Base-by-base conservation (phyloP, 768 basidiomycete species). In the Boletus rubropictus region DNA sequence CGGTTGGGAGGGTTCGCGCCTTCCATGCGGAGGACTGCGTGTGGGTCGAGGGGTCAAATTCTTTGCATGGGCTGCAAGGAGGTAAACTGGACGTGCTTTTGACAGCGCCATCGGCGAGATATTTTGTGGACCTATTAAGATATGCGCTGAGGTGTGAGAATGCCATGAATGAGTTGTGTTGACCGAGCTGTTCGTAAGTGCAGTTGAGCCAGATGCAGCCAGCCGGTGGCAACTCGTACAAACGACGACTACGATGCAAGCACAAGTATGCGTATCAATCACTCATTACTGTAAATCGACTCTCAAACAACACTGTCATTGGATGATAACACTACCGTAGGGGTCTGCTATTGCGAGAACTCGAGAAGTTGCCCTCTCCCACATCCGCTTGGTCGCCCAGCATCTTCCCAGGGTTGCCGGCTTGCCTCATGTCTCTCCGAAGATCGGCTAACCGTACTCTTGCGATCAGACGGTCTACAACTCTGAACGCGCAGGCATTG, bases 11-110 rank as follows among this genome's bases (percentile, higher is more conserved):
- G 72, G 44, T 85, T 78, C n/a, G 80, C 78, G 54, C 89, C 89
- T 58, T 80, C 73, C 88, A 91, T 91, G 39, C 78, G 75, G 32
- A 86, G 60, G 44, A 86, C 88, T 90, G 51, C 31, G 38, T 37
- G 42, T 27, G 42, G 17, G 47, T 46, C 34, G 49, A 11, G 29
- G 40, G 45, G 54, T 61, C 44, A 55, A 52, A 47, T 21, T 31
- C 39, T 48, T 41, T 22, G 46, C 21, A 35, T 34, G 14, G 12
- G n/a, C 9, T 7, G 38, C n/a, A 41, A 43, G 35, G 33, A 45
- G 40, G 39, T 46, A 55, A 56, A 57, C 33, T 36, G 48, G 56
- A 60, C 68, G 50, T 68, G 65, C 72, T 68, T 64, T 71, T 72
- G 49, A 67, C 64, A 21, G 70, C 63, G 58, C 65, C 67, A 52